Percentiles rank a stretch among this genome's conserved stretches.
phyloP scores from a whole-genome alignment of 78 protist species.

The Dictyostelium brefeldianum region DNA sequence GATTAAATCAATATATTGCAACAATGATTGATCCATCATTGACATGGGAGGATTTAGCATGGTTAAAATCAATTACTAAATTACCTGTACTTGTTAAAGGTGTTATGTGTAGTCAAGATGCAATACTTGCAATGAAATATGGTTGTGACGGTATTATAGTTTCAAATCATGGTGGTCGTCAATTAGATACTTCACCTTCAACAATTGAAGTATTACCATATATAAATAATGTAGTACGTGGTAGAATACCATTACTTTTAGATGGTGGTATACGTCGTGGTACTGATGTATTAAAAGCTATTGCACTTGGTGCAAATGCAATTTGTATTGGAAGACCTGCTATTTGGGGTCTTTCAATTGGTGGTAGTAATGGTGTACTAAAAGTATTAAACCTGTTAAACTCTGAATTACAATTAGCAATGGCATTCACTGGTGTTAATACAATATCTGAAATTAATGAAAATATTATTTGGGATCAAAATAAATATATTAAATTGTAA shows the following conservation, averaged over 20 bases:
- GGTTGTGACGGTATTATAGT: slow-evolving; percentile 88
- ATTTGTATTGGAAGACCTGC: slow-evolving; percentile 88
- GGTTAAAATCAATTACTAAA: slow-evolving; percentile 83
- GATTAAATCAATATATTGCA: slow-evolving; percentile 55
- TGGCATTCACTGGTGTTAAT: slow-evolving; percentile 71
- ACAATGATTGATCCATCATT: slow-evolving; percentile 82
- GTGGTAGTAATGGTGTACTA: slow-evolving; percentile 69
- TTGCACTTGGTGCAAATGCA: slow-evolving; percentile 84
- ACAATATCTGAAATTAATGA: slow-evolving; percentile 3
- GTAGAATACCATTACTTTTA: slow-evolving; percentile 71
- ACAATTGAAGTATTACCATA: slow-evolving; percentile 77
- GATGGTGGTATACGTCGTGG: slow-evolving; percentile 94
- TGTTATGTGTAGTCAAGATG: slow-evolving; percentile 86
- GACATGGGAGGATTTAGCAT: slow-evolving; percentile 87
- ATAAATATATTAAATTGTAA: slow-evolving; percentile 8
- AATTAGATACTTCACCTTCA: slow-evolving; percentile 84
- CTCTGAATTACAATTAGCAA: slow-evolving; percentile 58
- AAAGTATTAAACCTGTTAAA: slow-evolving; percentile 19
- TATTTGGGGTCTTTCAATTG: slow-evolving; percentile 83
- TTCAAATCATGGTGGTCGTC: slow-evolving; percentile 92
- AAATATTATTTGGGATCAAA: slow-evolving; percentile 46
- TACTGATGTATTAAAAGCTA: slow-evolving; percentile 89
- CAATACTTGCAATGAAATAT: slow-evolving; percentile 71
- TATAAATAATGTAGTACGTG: slow-evolving; percentile 63
- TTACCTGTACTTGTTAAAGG: slow-evolving; percentile 89